Percentiles rank a stretch among this genome's conserved stretches.
Evolutionary conservation across 208 protist genomes (phyloP).

Genomic region (Naegleria lovaniensis): DNA sequence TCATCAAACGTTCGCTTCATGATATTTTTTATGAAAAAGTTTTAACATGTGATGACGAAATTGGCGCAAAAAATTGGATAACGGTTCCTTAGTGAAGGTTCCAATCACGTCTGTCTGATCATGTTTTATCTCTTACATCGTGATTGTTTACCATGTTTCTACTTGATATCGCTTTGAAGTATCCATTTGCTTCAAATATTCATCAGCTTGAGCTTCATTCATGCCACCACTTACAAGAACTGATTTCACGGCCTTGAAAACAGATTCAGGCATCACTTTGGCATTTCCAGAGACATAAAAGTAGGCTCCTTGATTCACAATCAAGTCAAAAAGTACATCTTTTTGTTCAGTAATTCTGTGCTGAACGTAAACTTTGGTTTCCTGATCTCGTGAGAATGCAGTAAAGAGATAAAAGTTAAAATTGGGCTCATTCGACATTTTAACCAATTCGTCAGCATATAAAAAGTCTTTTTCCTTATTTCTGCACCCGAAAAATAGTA

Average conservation of each 20-base stretch:
- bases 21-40: too few species aligned
- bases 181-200: constrained; percentile 19
- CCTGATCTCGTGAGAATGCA: constrained; percentile 44
- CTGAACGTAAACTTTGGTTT: constrained; percentile 33
- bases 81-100: too few species aligned
- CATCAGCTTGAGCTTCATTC: neutral
- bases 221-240: neutral
- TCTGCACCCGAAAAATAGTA: constrained; percentile 42
- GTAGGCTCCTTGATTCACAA: constrained; percentile 26
- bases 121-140: neutral
- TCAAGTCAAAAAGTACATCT: neutral
- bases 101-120: too few species aligned
- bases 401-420: constrained; percentile 14
- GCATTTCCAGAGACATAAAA: constrained; percentile 33
- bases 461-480: constrained; percentile 38
- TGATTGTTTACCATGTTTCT: constrained; percentile 15
- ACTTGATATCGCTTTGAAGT: neutral
- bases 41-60: too few species aligned
- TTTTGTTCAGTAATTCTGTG: constrained; percentile 29
- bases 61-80: neutral
- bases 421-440: neutral
- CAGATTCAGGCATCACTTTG: constrained; percentile 35
- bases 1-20: too few species aligned
- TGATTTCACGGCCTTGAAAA: constrained; percentile 26
- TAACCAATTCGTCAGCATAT: constrained; percentile 32